Base-by-base conservation (phyloP, 2,329 filamentous ascomycete species). In the Xylaria sp. region DNA sequence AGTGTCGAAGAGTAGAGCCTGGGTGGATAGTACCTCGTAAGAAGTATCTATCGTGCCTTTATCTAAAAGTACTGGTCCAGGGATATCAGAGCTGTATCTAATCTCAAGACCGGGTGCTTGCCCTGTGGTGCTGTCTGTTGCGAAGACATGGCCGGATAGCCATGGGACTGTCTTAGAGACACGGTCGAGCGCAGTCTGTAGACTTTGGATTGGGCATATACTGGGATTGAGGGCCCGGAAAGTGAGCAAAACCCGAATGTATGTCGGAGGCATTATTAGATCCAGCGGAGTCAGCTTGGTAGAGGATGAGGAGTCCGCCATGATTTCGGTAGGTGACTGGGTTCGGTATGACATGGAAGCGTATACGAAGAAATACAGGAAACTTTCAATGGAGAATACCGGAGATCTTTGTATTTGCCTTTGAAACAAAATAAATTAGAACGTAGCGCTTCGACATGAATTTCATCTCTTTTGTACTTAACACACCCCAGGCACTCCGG, bases 241-340 rank as follows among this genome's bases (percentile, higher is more conserved):
- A 19, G 51, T 55, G 12, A 55, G 17, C 12, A 55, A 7, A 12
- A 11, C 51, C 4, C 8, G 6, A 14, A 55, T 45, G 23, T 55
- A 35, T 23, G 51, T 55, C n/a, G n/a, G 38, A 23, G 38, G 51
- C 51, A 45, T 55, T 11, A 55, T 38, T 2, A 45, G 51, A 23
- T 55, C 40, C 11, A 35, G 51, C n/a, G 51, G 38, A 21, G 25
- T 55, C 8, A 55, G 40, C 25, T 17, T 25, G 25, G 15, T 5
- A 4, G 51, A 45, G 51, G 9, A 33, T 35, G 40, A 35, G n/a
- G 15, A 23, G 2, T 14, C 28, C n/a, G 51, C 40, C 51, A 55
- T 55, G 38, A n/a, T n/a, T 35, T n/a, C 25, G 38, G 17, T 35
- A n/a, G 3, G 21, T 9, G 31, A n/a, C n/a, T n/a, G n/a, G n/a